phyloP scores from a whole-genome alignment of 176 grass and related monocot species.

The Guadua angustifolia region DNA sequence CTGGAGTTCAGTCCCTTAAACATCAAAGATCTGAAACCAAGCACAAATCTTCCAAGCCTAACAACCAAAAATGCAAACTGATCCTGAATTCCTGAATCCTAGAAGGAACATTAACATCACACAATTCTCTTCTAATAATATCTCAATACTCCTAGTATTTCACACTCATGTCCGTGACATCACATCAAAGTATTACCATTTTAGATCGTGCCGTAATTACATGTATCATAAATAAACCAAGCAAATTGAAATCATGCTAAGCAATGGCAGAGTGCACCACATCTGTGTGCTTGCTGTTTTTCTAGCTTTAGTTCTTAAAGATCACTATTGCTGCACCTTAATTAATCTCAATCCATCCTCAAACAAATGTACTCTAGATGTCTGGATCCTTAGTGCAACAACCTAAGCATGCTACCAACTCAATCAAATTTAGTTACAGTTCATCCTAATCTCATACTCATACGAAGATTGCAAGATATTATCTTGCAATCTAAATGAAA shows the following conservation, averaged over 20 bases:
- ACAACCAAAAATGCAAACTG: neutral
- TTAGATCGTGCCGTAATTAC: neutral
- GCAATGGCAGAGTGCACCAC: neutral
- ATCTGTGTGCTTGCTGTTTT: neutral
- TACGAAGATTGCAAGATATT: neutral
- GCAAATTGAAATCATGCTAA: neutral
- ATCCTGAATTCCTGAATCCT: neutral
- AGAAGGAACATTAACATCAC: neutral
- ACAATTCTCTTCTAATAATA: neutral
- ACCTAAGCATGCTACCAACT: neutral
- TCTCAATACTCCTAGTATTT: neutral
- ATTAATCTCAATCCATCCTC: neutral
- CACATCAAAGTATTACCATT: neutral
- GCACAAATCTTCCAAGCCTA: neutral
- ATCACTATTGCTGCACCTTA: neutral
- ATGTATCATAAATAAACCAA: neutral
- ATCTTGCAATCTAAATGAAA: conserved; percentile 8
- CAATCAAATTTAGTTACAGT: neutral
- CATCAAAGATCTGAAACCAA: neutral
- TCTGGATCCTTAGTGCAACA: neutral
- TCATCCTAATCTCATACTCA: neutral
- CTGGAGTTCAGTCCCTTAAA: neutral
- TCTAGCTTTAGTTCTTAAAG: neutral
- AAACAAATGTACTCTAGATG: neutral
- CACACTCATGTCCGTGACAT: neutral